phyloP scores from a whole-genome alignment of 441 rosid genomes.

The Manihot esculenta region DNA sequence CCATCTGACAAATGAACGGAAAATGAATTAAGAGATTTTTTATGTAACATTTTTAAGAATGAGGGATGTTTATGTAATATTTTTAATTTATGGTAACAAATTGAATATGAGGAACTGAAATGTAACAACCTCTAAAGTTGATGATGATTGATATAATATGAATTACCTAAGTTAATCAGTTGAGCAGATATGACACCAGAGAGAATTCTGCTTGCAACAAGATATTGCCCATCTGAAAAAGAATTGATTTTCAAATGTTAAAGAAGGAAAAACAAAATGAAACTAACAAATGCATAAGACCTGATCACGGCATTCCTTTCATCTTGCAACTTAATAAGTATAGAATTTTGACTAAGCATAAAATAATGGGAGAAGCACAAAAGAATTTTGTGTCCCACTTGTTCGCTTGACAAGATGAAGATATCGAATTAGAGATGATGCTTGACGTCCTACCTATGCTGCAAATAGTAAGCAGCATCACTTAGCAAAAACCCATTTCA shows the following conservation, averaged over 20 bases:
- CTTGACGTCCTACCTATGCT: constrained; percentile 10
- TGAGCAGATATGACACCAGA: not conserved
- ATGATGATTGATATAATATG: too few species aligned
- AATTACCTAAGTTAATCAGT: constrained; percentile 3
- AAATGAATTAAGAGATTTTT: too few species aligned
- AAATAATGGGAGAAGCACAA: not conserved
- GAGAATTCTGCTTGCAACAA: not conserved
- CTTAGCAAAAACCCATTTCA: constrained; percentile 53
- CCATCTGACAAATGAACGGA: too few species aligned
- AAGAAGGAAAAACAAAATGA: not conserved
- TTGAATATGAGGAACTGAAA: too few species aligned
- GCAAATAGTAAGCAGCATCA: constrained; percentile 25
- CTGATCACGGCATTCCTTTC: not conserved
- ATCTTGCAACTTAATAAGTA: not conserved
- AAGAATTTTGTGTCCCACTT: not conserved
- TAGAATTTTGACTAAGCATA: not conserved
- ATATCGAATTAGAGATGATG: not conserved
- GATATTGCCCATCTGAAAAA: constrained; percentile 1
- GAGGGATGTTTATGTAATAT: too few species aligned
- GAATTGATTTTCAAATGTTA: constrained; percentile 4
- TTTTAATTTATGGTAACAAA: too few species aligned
- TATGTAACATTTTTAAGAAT: too few species aligned
- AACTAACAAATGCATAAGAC: not conserved
- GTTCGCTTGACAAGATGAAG: not conserved
- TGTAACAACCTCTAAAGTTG: too few species aligned